Evolutionary conservation across 2,329 filamentous ascomycete genomes (phyloP).

Genomic region (Diaporthe humulicola): DNA sequence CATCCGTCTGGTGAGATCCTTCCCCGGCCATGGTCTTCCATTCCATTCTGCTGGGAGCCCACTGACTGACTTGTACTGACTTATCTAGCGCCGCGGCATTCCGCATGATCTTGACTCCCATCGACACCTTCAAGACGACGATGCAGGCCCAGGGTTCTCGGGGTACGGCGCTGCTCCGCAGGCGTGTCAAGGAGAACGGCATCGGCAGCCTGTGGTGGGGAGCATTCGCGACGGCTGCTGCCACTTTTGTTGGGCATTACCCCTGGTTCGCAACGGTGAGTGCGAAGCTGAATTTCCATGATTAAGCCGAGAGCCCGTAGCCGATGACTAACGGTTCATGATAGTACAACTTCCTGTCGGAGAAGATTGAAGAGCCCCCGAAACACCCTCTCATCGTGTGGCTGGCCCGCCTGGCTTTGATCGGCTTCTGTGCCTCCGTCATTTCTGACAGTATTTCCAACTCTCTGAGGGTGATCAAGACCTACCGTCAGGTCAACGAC

Average conservation of each 20-base stretch:
- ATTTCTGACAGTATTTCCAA: slow-evolving; percentile 62
- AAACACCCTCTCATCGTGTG: slow-evolving; percentile 56
- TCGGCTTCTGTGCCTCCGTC: slow-evolving; percentile 59
- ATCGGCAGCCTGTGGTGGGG: slow-evolving; percentile 64
- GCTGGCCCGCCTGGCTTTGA: slow-evolving; percentile 58
- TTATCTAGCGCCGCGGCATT: slow-evolving; percentile 57
- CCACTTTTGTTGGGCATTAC: slow-evolving; percentile 63
- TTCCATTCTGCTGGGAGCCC: background rate
- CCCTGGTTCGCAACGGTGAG: slow-evolving; percentile 63
- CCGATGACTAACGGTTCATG: background rate
- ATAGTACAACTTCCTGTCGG: slow-evolving; percentile 59
- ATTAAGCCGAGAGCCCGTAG: too few species aligned
- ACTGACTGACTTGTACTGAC: background rate
- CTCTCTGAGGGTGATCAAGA: slow-evolving; percentile 62
- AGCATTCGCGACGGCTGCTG: slow-evolving; percentile 61
- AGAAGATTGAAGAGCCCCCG: slow-evolving; percentile 54
- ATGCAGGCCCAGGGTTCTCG: slow-evolving; percentile 61
- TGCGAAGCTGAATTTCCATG: background rate
- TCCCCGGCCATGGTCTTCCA: background rate
- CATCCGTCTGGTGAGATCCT: slow-evolving; percentile 55
- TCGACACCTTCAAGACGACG: slow-evolving; percentile 64
- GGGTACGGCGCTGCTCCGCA: slow-evolving; percentile 57
- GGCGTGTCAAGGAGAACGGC: slow-evolving; percentile 58
- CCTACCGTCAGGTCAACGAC: slow-evolving; percentile 64
- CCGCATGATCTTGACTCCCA: slow-evolving; percentile 61